Conservation (phyloP, 2,329 filamentous ascomycete genomes). For the Aureobasidium sp. region DNA sequence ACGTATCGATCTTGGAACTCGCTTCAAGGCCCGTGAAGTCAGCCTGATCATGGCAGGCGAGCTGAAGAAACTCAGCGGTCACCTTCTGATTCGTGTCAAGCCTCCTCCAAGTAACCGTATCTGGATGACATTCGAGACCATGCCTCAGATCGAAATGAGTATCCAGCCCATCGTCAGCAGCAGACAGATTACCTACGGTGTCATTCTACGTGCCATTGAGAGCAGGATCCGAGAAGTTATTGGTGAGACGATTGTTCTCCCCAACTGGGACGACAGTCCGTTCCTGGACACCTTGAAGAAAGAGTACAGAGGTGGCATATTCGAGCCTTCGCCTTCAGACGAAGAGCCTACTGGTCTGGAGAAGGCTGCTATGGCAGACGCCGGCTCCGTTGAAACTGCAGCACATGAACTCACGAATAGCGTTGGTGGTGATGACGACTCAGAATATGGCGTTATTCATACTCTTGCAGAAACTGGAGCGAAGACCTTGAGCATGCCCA, state of each 20-base stretch:
- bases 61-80: slow-evolving; percentile 76
- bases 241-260: slow-evolving; percentile 80
- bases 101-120: slow-evolving; percentile 89
- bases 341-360: slow-evolving; percentile 2
- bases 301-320: slow-evolving; percentile 78
- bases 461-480: slow-evolving; percentile 9
- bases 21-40: slow-evolving; percentile 86
- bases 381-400: background rate
- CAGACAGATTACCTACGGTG: slow-evolving; percentile 86
- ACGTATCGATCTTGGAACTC: slow-evolving; percentile 77
- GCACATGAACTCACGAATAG: background rate
- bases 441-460: background rate
- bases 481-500: slow-evolving; percentile 20
- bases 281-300: slow-evolving; percentile 78
- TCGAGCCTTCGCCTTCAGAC: slow-evolving; percentile 28
- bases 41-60: slow-evolving; percentile 81
- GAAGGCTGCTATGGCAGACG: background rate
- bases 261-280: slow-evolving; percentile 93
- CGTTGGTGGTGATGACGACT: slow-evolving; percentile 1
- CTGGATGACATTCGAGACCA: slow-evolving; percentile 94
- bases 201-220: slow-evolving; percentile 89
- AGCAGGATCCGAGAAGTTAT: slow-evolving; percentile 90
- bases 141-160: slow-evolving; percentile 88
- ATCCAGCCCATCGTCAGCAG: slow-evolving; percentile 94
- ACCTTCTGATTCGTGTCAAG: slow-evolving; percentile 78